phyloP scores from a whole-genome alignment of 2,329 filamentous ascomycete genomes.

The Cladophialophora immunda region DNA sequence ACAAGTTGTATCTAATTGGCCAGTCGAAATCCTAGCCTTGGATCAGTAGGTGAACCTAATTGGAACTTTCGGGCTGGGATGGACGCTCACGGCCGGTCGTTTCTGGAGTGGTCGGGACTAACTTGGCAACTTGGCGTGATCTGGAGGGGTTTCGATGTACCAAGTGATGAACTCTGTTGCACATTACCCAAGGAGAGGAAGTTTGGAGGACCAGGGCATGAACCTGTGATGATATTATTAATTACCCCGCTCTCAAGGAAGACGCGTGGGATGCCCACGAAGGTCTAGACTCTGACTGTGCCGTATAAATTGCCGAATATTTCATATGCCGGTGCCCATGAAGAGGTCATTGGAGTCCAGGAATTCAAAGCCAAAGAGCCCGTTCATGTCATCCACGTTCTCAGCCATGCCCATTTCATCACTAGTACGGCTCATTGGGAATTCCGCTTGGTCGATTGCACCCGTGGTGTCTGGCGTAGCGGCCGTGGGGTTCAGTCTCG shows the following conservation, averaged over 20 bases:
- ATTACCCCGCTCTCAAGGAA: background rate
- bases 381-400: background rate
- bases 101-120: background rate
- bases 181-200: background rate
- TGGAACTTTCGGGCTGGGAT: too few species aligned
- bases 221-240: background rate
- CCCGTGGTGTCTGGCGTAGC: too few species aligned
- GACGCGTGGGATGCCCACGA: background rate
- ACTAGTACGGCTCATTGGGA: too few species aligned
- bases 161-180: background rate
- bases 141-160: background rate
- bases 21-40: background rate
- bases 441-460: too few species aligned
- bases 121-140: background rate
- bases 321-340: background rate
- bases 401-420: background rate
- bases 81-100: background rate
- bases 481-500: too few species aligned
- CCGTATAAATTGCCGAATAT: background rate
- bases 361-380: too few species aligned
- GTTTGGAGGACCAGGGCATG: background rate
- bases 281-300: background rate
- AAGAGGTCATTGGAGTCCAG: too few species aligned
- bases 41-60: too few species aligned
- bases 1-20: too few species aligned